Evolutionary conservation across 2,329 filamentous ascomycete species (phyloP).

Genomic region (Fusarium tanahbumbuense): DNA sequence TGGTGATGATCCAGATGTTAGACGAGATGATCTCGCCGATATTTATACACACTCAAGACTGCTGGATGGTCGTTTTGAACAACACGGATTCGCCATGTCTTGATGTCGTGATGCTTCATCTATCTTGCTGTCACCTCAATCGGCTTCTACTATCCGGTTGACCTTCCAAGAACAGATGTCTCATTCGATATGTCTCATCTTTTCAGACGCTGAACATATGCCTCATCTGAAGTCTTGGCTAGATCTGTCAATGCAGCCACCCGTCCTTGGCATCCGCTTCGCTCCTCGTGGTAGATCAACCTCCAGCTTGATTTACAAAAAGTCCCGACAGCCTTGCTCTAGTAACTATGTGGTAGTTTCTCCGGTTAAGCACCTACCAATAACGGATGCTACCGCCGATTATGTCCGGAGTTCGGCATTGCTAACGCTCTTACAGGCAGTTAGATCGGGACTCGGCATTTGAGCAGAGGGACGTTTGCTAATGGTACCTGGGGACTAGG

Average conservation of each 20-base stretch:
- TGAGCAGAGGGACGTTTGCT: constrained; percentile 8
- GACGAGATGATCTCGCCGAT: neutral
- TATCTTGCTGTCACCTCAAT: constrained; percentile 4
- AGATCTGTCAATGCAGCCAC: constrained; percentile 23
- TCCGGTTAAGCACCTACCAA: constrained; percentile 19
- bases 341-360: neutral
- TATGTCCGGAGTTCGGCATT: constrained; percentile 34
- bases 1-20: neutral
- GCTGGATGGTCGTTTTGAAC: neutral
- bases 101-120: constrained; percentile 7
- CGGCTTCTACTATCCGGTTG: constrained; percentile 18
- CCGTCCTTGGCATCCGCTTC: constrained; percentile 33
- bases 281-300: constrained; percentile 2
- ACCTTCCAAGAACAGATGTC: constrained; percentile 22
- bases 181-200: neutral
- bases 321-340: constrained; percentile 8
- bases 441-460: constrained; percentile 29
- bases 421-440: constrained; percentile 26
- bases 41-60: neutral
- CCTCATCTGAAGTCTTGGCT: constrained; percentile 6
- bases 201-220: constrained; percentile 1
- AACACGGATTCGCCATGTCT: neutral
- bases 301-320: neutral
- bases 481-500: neutral
- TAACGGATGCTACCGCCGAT: constrained; percentile 22